Evolutionary conservation across 441 rosid species (phyloP), one percentile per base, ranked within the genome.

Genomic region (Melastoma candidum): DNA sequence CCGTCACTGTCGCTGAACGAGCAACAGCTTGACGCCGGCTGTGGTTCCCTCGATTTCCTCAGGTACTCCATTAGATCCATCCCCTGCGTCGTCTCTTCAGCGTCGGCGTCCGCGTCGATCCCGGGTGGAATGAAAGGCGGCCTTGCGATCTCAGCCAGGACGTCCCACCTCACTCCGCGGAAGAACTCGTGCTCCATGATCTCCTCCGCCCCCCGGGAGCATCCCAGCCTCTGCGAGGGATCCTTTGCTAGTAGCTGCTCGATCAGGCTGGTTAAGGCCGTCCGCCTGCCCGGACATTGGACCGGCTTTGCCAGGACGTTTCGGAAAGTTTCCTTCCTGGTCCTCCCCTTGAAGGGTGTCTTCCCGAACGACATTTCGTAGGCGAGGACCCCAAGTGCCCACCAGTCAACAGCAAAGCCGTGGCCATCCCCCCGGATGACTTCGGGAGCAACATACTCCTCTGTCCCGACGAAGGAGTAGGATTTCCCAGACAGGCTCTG

Each of bases 341-440:
- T 76, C 51, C 61, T 76, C 12, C 95, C 89, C 9, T 74, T 81
- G 49, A 92, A 92, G 62, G 98, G 98, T 43, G 98, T 83, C 56
- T 61, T 56, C 0, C 98, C 96, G 52, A 83, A 85, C 59, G 77
- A 24, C 98, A 87, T 80, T 79, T 92, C 96, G 77, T 87, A 87
- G 32, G 78, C 68, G n/a, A 92, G 59, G 26, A 87, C 64, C 9
- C 98, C 96, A 12, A 92, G 71, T 11, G 96, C 93, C 97, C 98
- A 87, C 97, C 95, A 92, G 59, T 92, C 97, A 47, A 92, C 97
- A 48, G 92, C 79, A 78, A 92, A 88, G 66, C 85, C 97, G 70
- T 88, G 98, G 1, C 95, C 94, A 1, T 82, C 85, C 2, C 94
- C 97, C 1, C 82, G 77, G 17, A 90, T 81, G 8, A 90, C 80